Evolutionary conservation across 352 stramenopile genomes (phyloP).

Genomic region (Blastocystis sp.): DNA sequence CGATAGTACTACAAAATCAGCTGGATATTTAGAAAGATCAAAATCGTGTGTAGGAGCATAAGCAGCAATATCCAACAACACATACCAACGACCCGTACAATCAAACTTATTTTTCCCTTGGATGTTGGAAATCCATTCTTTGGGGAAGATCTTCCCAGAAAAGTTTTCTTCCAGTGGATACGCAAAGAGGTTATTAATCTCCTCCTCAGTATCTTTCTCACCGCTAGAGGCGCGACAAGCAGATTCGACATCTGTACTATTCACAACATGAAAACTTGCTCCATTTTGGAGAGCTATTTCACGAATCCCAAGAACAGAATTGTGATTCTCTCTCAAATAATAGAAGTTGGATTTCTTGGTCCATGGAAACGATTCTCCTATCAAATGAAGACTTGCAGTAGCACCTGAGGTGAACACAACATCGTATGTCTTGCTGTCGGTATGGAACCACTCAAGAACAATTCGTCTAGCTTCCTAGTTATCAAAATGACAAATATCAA

Average conservation of each 20-base stretch:
- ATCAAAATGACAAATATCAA: background rate
- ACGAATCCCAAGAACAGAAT: constrained; percentile 62
- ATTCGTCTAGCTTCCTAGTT: background rate
- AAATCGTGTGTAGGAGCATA: constrained; percentile 68
- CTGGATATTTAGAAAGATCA: constrained; percentile 67
- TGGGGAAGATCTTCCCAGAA: constrained; percentile 53
- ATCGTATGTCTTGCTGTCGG: constrained; percentile 7
- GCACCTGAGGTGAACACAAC: constrained; percentile 50
- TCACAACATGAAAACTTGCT: constrained; percentile 34
- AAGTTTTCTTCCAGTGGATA: constrained; percentile 61
- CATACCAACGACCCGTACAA: constrained; percentile 14
- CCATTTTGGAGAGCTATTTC: constrained; percentile 48
- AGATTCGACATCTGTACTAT: constrained; percentile 34
- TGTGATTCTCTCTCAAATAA: constrained; percentile 62
- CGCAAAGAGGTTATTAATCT: constrained; percentile 52
- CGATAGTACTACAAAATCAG: constrained; percentile 71
- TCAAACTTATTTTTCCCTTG: constrained; percentile 44
- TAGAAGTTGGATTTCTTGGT: constrained; percentile 42
- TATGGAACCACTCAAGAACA: constrained; percentile 52
- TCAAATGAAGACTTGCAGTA: constrained; percentile 38
- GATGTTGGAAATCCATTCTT: constrained; percentile 27
- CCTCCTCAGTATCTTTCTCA: background rate
- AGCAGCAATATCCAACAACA: constrained; percentile 69
- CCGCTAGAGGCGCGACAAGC: background rate
- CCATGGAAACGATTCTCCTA: constrained; percentile 61